Evolutionary conservation across 768 basidiomycete species (phyloP).

Genomic region (Pleurotus giganteus): DNA sequence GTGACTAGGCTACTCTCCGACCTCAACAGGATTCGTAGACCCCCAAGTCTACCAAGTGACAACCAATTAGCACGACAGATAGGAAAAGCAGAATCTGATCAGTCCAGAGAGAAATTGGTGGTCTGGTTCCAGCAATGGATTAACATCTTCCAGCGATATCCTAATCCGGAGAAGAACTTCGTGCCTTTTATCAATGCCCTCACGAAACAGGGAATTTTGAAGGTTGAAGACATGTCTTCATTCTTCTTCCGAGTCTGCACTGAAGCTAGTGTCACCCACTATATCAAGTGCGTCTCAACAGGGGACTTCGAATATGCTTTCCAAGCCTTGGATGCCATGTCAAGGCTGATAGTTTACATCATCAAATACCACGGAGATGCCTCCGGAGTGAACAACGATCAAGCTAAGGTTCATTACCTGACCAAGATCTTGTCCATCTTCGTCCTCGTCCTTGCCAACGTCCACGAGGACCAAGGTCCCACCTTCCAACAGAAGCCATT

Average conservation of each 20-base stretch:
- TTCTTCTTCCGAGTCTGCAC: slow-evolving; percentile 99
- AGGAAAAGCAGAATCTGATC: slow-evolving; percentile 69
- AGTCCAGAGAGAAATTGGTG: slow-evolving; percentile 71
- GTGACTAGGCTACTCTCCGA: slow-evolving; percentile 78
- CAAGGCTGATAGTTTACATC: slow-evolving; percentile 93
- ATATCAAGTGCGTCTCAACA: slow-evolving; percentile 69
- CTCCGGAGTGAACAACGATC: slow-evolving; percentile 86
- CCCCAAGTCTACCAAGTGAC: slow-evolving; percentile 26
- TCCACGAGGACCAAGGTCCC: slow-evolving; percentile 90
- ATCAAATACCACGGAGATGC: slow-evolving; percentile 99
- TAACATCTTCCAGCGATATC: slow-evolving; percentile 86
- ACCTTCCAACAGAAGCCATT: slow-evolving; percentile 97
- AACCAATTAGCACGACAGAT: slow-evolving; percentile 36
- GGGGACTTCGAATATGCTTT: slow-evolving; percentile 79
- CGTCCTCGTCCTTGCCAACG: slow-evolving; percentile 90
- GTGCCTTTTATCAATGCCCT: slow-evolving; percentile 96
- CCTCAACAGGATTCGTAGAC: slow-evolving; percentile 63
- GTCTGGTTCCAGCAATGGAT: slow-evolving; percentile 96
- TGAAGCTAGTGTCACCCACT: slow-evolving; percentile 89
- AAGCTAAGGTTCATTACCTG: slow-evolving; percentile 94
- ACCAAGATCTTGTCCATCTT: slow-evolving; percentile 98
- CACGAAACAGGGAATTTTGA: slow-evolving; percentile 94
- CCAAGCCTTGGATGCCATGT: slow-evolving; percentile 93
- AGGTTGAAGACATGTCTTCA: slow-evolving; percentile 92
- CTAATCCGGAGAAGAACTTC: slow-evolving; percentile 91